Conservation (phyloP, 306 rosid genomes). For the Vicia faba region DNA sequence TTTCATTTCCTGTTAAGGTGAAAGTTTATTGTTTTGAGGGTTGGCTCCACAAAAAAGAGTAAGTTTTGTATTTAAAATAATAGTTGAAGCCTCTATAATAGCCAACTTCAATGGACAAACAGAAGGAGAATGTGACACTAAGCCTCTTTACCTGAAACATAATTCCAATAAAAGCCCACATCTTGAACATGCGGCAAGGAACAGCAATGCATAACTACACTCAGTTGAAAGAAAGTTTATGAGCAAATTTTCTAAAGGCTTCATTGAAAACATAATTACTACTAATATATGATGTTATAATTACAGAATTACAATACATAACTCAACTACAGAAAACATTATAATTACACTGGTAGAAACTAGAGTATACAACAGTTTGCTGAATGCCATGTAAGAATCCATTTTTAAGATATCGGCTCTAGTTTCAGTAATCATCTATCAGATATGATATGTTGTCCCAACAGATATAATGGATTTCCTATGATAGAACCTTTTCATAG, state of each 20-base stretch:
- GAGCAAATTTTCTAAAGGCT: conserved; percentile 24
- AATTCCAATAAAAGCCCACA: conserved; percentile 92
- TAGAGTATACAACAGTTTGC: background rate
- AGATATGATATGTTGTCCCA: background rate
- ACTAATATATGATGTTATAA: background rate
- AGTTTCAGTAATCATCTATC: conserved; percentile 5
- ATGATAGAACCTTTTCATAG: background rate
- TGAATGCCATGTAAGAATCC: conserved; percentile 12
- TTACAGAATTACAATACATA: conserved; percentile 18
- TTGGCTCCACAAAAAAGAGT: background rate
- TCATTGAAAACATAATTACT: conserved; percentile 18
- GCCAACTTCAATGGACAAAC: background rate
- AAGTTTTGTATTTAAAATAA: background rate
- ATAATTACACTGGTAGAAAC: background rate
- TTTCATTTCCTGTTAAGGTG: conserved; percentile 14
- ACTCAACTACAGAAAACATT: conserved; percentile 15
- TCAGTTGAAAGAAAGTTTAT: conserved; percentile 29
- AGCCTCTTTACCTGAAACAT: conserved; percentile 74
- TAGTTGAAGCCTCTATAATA: conserved; percentile 12
- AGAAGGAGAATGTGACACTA: conserved; percentile 9
- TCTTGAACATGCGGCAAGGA: conserved; percentile 93
- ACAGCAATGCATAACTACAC: conserved; percentile 90
- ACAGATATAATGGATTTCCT: background rate
- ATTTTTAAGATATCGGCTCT: conserved; percentile 23
- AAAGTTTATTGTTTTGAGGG: background rate